Percentiles rank a stretch among this genome's conserved stretches.
Conservation (phyloP, 2,329 filamentous ascomycete species). For the Penicillium brevicompactum region DNA sequence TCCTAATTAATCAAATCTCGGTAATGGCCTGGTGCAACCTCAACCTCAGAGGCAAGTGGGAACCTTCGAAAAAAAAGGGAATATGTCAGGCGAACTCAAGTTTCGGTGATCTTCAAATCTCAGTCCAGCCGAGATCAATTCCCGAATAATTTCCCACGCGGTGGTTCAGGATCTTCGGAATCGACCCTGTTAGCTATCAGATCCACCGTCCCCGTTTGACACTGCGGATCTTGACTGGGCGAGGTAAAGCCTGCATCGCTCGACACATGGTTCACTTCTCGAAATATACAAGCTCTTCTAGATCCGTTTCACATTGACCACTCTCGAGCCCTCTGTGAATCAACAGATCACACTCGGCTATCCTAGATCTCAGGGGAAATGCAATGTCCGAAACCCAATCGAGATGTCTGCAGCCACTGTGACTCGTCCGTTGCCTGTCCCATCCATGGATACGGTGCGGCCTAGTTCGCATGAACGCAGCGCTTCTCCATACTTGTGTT, state of each 20-base stretch:
- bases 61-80: background rate
- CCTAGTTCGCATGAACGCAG: background rate
- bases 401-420: background rate
- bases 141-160: background rate
- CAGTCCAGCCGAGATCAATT: background rate
- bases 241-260: background rate
- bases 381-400: background rate
- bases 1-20: background rate
- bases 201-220: background rate
- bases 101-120: background rate
- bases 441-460: background rate
- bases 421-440: background rate
- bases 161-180: background rate
- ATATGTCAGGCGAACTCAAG: background rate
- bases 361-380: background rate
- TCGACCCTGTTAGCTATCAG: background rate
- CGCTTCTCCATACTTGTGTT: background rate
- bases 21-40: background rate
- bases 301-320: slow-evolving; percentile 3
- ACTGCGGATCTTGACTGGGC: background rate
- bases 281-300: background rate
- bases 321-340: background rate
- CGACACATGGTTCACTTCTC: background rate
- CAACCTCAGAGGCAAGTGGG: background rate
- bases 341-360: background rate